Base-by-base conservation (phyloP, 2,329 filamentous ascomycete species). In the Cordyceps militaris region DNA sequence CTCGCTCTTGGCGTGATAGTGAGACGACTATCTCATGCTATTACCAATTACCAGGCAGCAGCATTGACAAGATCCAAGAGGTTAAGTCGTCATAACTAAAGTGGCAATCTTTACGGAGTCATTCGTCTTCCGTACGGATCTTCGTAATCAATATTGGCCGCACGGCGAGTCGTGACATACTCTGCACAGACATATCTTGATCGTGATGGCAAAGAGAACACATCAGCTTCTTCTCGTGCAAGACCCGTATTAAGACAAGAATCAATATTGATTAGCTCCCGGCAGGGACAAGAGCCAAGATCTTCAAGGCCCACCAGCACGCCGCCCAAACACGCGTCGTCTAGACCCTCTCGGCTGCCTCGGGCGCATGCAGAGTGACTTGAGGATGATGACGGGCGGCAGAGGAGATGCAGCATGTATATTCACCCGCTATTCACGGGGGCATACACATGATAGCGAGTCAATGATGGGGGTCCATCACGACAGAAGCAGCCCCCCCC, bases 301-400 rank as follows among this genome's bases (percentile, higher is more conserved):
- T 56, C 54, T 56, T 48, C 44, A 47, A 42, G 54, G 44, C 46
- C 54, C 54, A 56, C 54, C 49, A 26, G n/a, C 24, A 26, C 32
- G 36, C 54, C 54, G 34, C 11, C 28, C 21, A 38, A 55, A 28
- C 30, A 46, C 46, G n/a, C 26, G 32, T 42, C 44, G 24, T 48
- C 43, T 32, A 19, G 32, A 49, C 34, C 44, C 44, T 49, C 46
- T 56, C 46, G 52, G 52, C 28, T 46, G 52, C 52, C 42, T 46
- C 52, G 52, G 52, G 52, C 52, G 32, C 11, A 43, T 53, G 19
- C 42, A 43, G 21, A 26, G 14, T 56, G 32, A 28, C 32, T 36
- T 8, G 34, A 42, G 26, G 16, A 36, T 38, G 43, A 47, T 50
- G 34, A 38, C 34, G 30, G 13, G n/a, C 11, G n/a, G 43, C 10